A percentile compares a stretch with the other conserved stretches of the same genome.
Evolutionary conservation across 1,284 basidiomycete genomes (phyloP).

Genomic region (Boletellus dicymbophilus): DNA sequence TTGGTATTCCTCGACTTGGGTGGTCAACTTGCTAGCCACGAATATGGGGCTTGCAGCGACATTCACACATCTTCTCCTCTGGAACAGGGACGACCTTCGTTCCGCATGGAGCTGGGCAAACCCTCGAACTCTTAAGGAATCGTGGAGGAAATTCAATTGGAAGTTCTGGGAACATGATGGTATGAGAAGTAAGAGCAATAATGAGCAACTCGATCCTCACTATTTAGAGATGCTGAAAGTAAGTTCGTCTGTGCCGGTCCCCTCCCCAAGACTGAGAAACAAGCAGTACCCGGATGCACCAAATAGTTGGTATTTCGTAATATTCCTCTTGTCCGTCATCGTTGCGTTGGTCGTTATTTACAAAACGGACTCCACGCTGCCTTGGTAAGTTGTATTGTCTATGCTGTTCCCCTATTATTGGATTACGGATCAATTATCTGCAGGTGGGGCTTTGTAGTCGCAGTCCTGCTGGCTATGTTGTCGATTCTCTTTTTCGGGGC

Average conservation of each 20-base stretch:
- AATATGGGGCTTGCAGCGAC: slow-evolving; percentile 46
- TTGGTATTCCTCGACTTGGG: slow-evolving; percentile 39
- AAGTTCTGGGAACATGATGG: slow-evolving; percentile 47
- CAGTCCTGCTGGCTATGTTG: slow-evolving; percentile 40
- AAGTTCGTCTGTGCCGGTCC: slow-evolving; percentile 2
- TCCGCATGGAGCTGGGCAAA: slow-evolving; percentile 46
- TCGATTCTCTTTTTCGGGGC: slow-evolving; percentile 50
- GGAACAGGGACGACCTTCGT: slow-evolving; percentile 47
- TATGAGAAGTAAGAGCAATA: slow-evolving; percentile 30
- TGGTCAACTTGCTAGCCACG: slow-evolving; percentile 34
- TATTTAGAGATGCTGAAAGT: slow-evolving; percentile 57
- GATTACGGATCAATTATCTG: too few species aligned
- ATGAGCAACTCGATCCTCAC: slow-evolving; percentile 48
- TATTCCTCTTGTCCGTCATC: slow-evolving; percentile 39
- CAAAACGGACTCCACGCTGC: slow-evolving; percentile 50
- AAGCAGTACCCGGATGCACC: slow-evolving; percentile 47
- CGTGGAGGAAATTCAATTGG: slow-evolving; percentile 38
- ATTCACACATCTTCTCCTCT: slow-evolving; percentile 52
- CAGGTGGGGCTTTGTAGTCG: slow-evolving; percentile 48
- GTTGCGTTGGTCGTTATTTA: slow-evolving; percentile 49
- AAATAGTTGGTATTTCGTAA: slow-evolving; percentile 47
- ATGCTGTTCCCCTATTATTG: too few species aligned
- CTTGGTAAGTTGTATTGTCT: too few species aligned
- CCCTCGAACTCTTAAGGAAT: slow-evolving; percentile 20
- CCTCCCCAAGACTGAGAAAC: neutral